Evolutionary conservation across 2,329 filamentous ascomycete species (phyloP).

Genomic region (Colletotrichum falcatum): DNA sequence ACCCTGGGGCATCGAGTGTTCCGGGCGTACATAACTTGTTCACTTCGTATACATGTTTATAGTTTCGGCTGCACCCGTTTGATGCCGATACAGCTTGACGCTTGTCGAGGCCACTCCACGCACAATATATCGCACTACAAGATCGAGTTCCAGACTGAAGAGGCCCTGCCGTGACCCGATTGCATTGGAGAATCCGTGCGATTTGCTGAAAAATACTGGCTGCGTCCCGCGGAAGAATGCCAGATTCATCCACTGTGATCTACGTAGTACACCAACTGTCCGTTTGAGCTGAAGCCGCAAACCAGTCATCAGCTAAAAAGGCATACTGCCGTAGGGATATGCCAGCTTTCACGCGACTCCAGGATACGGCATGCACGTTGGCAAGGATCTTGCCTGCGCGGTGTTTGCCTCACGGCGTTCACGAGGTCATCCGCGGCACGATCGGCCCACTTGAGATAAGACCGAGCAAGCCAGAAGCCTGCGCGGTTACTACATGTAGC

Average conservation of each 20-base stretch:
- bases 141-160: too few relatives aligned
- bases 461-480: background rate
- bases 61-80: background rate
- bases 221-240: too few relatives aligned
- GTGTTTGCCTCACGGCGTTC: background rate
- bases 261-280: background rate
- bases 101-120: background rate
- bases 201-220: too few relatives aligned
- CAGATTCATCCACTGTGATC: background rate
- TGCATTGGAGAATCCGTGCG: background rate
- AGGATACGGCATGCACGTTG: background rate
- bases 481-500: background rate
- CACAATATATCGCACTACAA: too few relatives aligned
- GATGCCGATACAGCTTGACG: background rate
- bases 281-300: background rate
- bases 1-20: background rate
- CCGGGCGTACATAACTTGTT: background rate
- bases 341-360: background rate
- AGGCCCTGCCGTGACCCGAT: too few relatives aligned
- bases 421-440: background rate
- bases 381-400: background rate
- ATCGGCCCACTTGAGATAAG: too few relatives aligned
- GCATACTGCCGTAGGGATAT: too few relatives aligned
- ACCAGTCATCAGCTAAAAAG: too few relatives aligned
- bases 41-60: background rate